Conservation (phyloP, 441 rosid genomes). For the Lepidium campestre region DNA sequence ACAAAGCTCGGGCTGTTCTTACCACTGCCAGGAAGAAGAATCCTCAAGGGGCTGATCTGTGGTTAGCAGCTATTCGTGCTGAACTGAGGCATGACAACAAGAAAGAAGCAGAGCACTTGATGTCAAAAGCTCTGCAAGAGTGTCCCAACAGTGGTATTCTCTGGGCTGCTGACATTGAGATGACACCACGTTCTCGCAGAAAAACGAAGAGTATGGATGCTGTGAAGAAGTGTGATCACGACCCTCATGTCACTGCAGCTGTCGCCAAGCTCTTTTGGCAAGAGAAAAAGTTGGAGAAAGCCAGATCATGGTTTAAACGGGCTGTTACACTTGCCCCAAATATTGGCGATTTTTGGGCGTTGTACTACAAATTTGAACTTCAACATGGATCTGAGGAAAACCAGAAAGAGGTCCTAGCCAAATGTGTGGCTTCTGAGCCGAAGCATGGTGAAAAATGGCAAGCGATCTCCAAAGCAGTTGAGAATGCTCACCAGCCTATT, state of each 20-base stretch:
- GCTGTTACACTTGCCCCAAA: constrained; percentile 83
- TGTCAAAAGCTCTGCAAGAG: constrained; percentile 96
- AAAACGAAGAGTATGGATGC: constrained; percentile 77
- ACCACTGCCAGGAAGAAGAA: constrained; percentile 82
- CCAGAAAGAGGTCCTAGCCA: constrained; percentile 75
- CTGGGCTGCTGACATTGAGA: constrained; percentile 90
- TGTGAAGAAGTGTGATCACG: constrained; percentile 72
- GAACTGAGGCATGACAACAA: constrained; percentile 76
- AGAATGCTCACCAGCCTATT: constrained; percentile 80
- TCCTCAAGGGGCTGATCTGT: constrained; percentile 65
- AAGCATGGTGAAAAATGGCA: constrained; percentile 97
- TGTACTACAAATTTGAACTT: constrained; percentile 83
- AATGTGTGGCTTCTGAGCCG: constrained; percentile 78
- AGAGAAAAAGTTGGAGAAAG: constrained; percentile 89
- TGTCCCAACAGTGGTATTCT: constrained; percentile 87
- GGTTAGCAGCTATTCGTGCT: constrained; percentile 85
- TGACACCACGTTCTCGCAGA: constrained; percentile 84
- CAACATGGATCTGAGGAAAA: constrained; percentile 78
- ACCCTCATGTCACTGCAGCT: constrained; percentile 82
- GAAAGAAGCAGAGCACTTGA: constrained; percentile 77
- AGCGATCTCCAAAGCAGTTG: constrained; percentile 72
- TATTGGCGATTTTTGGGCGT: constrained; percentile 89
- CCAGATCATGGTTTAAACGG: constrained; percentile 71
- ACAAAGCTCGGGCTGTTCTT: constrained; percentile 83
- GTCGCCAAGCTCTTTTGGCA: constrained; percentile 89